Base-by-base conservation (phyloP, 2,329 filamentous ascomycete genomes). In the Ceratocystiopsis sp. region DNA sequence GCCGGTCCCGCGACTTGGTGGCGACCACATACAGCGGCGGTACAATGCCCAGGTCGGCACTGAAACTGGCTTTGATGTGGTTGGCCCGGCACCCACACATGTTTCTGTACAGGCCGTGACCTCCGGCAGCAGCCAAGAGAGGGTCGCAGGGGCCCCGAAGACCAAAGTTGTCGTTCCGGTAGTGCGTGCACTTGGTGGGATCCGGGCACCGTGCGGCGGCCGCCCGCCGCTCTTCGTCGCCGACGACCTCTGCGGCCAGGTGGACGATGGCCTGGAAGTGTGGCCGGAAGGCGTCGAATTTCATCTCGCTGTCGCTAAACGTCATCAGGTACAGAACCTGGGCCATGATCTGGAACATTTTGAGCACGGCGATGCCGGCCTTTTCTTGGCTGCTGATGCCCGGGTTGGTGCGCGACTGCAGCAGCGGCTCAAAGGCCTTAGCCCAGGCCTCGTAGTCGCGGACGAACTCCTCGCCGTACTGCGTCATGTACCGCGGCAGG, bases 21-120 rank as follows among this genome's bases (percentile, higher is more conserved):
- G 73, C 76, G n/a, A 76, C 71, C 6, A 79, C 67, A 49, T 75
- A 80, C 1, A 82, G 63, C 1, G 75, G 73, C 4, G 75, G 71
- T 5, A 82, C 66, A 43, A 82, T 72, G 16, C 76, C 77, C 12
- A 78, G 57, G 41, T 79, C 74, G 19, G 76, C 68, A 37, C 73
- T 75, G 55, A 81, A 81, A 50, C 69, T 73, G 2, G 72, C 68
- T 53, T 72, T 75, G 52, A 75, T 68, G 49, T 75, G 70, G 32
- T 56, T 57, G 0, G 68, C 60, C 8, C 61, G 61, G 45, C 65
- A 67, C 32, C 61, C 60, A 37, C 63, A 60, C 10, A 62, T 4
- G 19, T 21, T 21, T 4, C 19, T 21, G 19, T 7, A 7, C 4
- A 21, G 19, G 19, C 19, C 19, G 7, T 21, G 19, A 7, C 19